Conservation (phyloP, 2,329 filamentous ascomycete genomes). For the Curvularia eragrostidis region DNA sequence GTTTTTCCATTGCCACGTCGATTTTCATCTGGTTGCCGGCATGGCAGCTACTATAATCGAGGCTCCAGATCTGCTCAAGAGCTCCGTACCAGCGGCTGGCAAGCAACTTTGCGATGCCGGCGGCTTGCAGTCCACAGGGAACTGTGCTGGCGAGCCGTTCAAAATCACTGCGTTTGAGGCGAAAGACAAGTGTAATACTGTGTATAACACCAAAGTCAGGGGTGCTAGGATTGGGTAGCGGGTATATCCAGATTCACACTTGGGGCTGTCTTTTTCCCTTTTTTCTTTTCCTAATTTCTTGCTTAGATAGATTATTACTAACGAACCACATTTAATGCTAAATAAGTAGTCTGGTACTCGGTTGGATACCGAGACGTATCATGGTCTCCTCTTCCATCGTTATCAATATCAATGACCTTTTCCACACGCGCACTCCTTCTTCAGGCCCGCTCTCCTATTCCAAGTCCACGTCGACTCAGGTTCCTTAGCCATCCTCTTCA, state of each 20-base stretch:
- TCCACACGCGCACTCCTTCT: slow-evolving; percentile 23
- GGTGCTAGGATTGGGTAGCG: background rate
- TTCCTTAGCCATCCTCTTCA: slow-evolving; percentile 37
- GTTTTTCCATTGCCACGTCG: slow-evolving; percentile 46
- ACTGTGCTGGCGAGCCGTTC: slow-evolving; percentile 28
- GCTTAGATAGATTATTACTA: background rate
- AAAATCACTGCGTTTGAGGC: slow-evolving; percentile 26
- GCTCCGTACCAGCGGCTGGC: slow-evolving; percentile 22
- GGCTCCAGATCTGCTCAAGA: slow-evolving; percentile 30
- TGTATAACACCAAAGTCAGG: slow-evolving; percentile 30
- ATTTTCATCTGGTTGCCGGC: slow-evolving; percentile 40
- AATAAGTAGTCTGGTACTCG: background rate
- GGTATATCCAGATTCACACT: background rate
- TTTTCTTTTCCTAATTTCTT: background rate
- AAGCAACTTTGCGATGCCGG: slow-evolving; percentile 21
- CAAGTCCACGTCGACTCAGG: slow-evolving; percentile 45
- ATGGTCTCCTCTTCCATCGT: background rate
- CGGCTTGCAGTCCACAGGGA: slow-evolving; percentile 22
- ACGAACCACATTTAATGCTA: background rate
- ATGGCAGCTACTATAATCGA: slow-evolving; percentile 41
- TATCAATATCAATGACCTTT: background rate
- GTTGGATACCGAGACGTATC: background rate
- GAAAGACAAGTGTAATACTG: slow-evolving; percentile 34
- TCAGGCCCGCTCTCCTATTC: slow-evolving; percentile 40
- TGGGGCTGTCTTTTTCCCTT: background rate